These are phyloP conservation scores for Pyrenophora tritici-repentis DNA, from an alignment of 2,329 filamentous ascomycete species.

Conservation along the genomic window DNA sequence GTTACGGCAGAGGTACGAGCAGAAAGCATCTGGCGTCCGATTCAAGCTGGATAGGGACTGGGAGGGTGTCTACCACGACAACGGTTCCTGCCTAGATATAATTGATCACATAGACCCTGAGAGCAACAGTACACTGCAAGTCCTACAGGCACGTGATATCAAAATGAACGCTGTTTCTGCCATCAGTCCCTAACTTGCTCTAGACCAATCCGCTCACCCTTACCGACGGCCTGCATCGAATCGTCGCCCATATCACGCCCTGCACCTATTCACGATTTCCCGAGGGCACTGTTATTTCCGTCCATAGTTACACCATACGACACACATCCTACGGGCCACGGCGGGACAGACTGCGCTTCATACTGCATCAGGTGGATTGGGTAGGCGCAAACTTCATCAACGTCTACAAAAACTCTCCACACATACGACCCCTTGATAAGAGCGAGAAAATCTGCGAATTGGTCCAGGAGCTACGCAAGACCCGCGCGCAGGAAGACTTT, in stretches of 20 bases:
- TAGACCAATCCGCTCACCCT: constrained; percentile 29
- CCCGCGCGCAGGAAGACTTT: constrained; percentile 20
- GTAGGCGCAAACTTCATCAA: constrained; percentile 1
- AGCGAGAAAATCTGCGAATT: constrained; percentile 8
- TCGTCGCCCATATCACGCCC: constrained; percentile 24
- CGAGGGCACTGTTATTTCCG: constrained; percentile 17
- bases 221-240: constrained; percentile 34
- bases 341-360: constrained; percentile 22
- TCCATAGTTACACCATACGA: constrained; percentile 31
- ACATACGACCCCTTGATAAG: constrained; percentile 9
- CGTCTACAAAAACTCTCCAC: background rate
- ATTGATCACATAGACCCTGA: constrained; percentile 14
- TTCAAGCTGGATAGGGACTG: constrained; percentile 18
- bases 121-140: constrained; percentile 21
- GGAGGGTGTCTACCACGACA: constrained; percentile 39
- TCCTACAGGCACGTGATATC: constrained; percentile 29
- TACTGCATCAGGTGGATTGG: constrained; percentile 27
- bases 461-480: constrained; percentile 17
- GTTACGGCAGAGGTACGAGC: constrained; percentile 21
- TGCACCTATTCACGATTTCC: constrained; percentile 7
- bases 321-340: constrained; percentile 37
- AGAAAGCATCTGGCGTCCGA: constrained; percentile 10
- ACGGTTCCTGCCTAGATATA: constrained; percentile 43
- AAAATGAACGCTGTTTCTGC: background rate
- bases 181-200: background rate